These are phyloP conservation scores for Furcasterigmium sp. DNA, from an alignment of 2,329 filamentous ascomycete species.

Conservation along the genomic window DNA sequence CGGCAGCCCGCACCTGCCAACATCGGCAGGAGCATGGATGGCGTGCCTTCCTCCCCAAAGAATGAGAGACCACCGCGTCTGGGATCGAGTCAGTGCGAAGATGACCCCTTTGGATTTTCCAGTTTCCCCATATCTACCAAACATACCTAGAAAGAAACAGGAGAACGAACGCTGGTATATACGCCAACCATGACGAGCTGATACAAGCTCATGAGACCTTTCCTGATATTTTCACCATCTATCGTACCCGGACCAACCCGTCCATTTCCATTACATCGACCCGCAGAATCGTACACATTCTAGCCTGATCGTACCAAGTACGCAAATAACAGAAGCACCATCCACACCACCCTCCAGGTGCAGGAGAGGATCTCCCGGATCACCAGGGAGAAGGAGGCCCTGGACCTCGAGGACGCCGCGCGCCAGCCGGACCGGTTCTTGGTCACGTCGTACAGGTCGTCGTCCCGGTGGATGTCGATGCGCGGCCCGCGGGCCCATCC, in stretches of 20 bases:
- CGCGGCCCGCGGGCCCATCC: conserved; percentile 43
- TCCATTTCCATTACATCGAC: background rate
- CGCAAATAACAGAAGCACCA: conserved; percentile 59
- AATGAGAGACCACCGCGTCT: too few relatives aligned
- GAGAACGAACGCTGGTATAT: too few relatives aligned
- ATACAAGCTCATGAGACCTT: background rate
- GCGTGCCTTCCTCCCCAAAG: too few relatives aligned
- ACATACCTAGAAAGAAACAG: too few relatives aligned
- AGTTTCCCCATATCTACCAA: too few relatives aligned
- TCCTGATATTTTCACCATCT: background rate
- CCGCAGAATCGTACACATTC: background rate
- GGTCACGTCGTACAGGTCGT: conserved; percentile 33
- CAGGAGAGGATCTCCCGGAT: conserved; percentile 56
- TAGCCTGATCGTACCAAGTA: conserved; percentile 63
- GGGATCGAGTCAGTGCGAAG: too few relatives aligned
- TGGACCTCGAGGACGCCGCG: conserved; percentile 18
- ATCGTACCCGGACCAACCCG: background rate
- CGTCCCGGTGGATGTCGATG: conserved; percentile 47
- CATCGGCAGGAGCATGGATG: too few relatives aligned
- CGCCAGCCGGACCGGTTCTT: conserved; percentile 25
- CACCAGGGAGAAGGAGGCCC: conserved; percentile 38
- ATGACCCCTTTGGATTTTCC: too few relatives aligned
- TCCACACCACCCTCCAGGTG: conserved; percentile 56
- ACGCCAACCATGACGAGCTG: too few relatives aligned
- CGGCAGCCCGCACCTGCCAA: too few relatives aligned